phyloP scores from a whole-genome alignment of 208 protist species.

The Leishmania martiniquensis region DNA sequence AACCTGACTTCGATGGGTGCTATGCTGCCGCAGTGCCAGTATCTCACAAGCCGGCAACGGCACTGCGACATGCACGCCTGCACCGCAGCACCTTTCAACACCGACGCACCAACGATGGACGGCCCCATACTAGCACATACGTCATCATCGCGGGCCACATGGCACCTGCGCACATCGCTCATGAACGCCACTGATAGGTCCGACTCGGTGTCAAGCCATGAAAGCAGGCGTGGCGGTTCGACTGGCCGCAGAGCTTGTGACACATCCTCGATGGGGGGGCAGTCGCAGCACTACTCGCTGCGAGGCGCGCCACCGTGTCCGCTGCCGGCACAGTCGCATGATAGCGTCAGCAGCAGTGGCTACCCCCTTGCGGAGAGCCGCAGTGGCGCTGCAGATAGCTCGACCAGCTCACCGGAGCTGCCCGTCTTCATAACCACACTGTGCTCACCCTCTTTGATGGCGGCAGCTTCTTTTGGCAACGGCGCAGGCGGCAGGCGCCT shows the following conservation, averaged over 20 bases:
- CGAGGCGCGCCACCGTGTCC: neutral
- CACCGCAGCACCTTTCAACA: neutral
- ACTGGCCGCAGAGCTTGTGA: neutral
- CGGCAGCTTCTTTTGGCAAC: neutral
- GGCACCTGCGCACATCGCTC: neutral
- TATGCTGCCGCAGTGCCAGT: constrained; percentile 1
- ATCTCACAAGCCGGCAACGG: neutral
- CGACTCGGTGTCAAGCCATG: neutral
- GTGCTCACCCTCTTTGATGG: neutral
- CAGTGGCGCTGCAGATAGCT: neutral
- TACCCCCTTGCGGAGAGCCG: neutral
- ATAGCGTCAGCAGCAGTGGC: neutral
- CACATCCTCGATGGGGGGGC: neutral
- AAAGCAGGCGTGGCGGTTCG: neutral
- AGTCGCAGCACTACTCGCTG: neutral
- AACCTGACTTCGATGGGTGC: neutral
- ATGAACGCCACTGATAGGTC: neutral
- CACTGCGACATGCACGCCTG: neutral
- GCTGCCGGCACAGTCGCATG: neutral
- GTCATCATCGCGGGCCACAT: neutral
- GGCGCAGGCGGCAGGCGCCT: neutral
- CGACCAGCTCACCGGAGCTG: constrained; percentile 3
- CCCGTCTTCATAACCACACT: neutral
- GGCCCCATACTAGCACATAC: neutral
- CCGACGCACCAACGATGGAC: neutral